Evolutionary conservation across 768 basidiomycete genomes (phyloP).

Genomic region (Rhodotorula diobovata): DNA sequence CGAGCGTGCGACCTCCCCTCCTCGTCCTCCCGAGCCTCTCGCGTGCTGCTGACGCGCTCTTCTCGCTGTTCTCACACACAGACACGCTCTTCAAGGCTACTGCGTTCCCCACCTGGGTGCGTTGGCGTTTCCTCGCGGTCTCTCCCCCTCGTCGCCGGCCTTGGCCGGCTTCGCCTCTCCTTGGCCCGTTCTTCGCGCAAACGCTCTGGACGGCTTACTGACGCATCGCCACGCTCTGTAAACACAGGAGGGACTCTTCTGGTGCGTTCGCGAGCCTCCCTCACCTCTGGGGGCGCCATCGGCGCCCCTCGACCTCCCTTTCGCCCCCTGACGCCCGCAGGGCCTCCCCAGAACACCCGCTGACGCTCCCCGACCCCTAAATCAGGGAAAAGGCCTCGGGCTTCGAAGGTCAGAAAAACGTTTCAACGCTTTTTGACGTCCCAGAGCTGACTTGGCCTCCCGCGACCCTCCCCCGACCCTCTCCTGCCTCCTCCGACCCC

Average conservation of each 20-base stretch:
- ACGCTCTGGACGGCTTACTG: neutral
- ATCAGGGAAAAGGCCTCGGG: neutral
- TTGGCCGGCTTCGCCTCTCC: neutral
- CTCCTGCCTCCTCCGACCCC: no score
- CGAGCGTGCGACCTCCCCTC: constrained; percentile 26
- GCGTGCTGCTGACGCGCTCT: constrained; percentile 8
- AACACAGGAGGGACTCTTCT: constrained; percentile 2
- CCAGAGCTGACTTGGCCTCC: no score
- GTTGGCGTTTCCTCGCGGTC: neutral
- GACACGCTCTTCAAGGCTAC: constrained; percentile 97
- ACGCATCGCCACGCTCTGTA: neutral
- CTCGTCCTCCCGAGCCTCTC: neutral
- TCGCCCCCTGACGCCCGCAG: no score
- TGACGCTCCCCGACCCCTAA: neutral
- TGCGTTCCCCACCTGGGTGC: constrained; percentile 18
- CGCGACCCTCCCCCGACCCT: neutral
- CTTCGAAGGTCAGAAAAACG: neutral
- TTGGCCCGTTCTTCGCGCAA: neutral
- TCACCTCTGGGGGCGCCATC: neutral
- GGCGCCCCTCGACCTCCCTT: neutral
- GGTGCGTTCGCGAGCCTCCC: neutral
- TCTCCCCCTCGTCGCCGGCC: neutral
- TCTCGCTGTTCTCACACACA: constrained; percentile 21
- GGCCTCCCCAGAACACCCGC: neutral
- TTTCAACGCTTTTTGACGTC: neutral